These are phyloP conservation scores for Blattamonas nauphoetae DNA, from an alignment of 78 protist genomes.

Conservation along the genomic window DNA sequence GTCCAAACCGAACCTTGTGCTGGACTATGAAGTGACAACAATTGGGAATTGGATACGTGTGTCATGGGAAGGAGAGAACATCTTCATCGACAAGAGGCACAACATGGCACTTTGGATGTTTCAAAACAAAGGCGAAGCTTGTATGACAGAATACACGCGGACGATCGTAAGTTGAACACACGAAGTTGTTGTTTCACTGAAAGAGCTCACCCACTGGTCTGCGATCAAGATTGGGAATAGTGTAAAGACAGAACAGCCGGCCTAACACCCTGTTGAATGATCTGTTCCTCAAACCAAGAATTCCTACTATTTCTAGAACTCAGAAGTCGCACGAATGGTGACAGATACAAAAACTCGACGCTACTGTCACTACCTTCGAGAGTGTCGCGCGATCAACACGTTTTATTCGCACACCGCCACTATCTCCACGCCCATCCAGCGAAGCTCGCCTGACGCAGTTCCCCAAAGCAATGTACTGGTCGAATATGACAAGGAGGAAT, in stretches of 20 bases:
- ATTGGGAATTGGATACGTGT: not conserved
- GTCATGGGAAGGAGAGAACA: not conserved
- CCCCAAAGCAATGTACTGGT: not conserved
- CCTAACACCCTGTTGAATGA: not conserved
- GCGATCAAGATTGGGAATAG: not conserved
- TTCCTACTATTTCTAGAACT: not conserved
- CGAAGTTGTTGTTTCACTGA: not conserved
- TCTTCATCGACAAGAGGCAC: not conserved
- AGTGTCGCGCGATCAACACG: too few species aligned
- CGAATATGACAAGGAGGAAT: not conserved
- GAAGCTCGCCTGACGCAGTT: not conserved
- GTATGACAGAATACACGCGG: not conserved
- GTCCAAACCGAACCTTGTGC: not conserved
- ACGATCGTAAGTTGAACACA: not conserved
- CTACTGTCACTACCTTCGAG: too few species aligned
- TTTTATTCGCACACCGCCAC: too few species aligned
- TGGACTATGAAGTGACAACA: not conserved
- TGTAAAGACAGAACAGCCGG: too few species aligned
- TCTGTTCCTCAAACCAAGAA: not conserved
- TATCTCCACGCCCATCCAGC: not conserved
- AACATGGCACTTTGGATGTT: not conserved
- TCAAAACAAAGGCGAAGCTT: not conserved
- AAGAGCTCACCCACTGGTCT: not conserved
- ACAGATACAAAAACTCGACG: too few species aligned
- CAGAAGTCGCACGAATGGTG: too few species aligned